Percentiles rank a stretch among this genome's conserved stretches.
These are phyloP conservation scores for Phytophthora sojae DNA, from an alignment of 352 stramenopile species.

Conservation along the genomic window DNA sequence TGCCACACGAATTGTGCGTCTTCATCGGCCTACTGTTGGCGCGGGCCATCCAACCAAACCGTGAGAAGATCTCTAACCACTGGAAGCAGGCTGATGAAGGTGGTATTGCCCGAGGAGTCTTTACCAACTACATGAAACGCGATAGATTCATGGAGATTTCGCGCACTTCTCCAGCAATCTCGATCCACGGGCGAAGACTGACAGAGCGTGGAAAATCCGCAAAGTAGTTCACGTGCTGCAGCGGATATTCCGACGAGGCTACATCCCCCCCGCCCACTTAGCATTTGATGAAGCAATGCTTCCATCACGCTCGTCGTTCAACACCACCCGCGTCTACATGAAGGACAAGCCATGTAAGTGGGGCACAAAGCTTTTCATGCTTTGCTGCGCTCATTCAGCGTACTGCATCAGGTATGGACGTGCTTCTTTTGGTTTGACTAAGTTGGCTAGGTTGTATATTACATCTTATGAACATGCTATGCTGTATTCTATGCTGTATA, in stretches of 20 bases:
- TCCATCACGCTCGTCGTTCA: neutral
- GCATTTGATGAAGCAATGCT: slow-evolving; percentile 14
- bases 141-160: slow-evolving; percentile 6
- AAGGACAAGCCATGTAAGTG: neutral
- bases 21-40: neutral
- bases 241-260: neutral
- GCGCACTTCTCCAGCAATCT: slow-evolving; percentile 10
- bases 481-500: neutral
- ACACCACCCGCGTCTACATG: neutral
- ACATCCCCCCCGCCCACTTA: neutral
- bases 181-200: neutral
- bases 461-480: neutral
- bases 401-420: neutral
- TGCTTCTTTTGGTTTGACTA: neutral
- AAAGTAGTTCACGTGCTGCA: slow-evolving; percentile 6
- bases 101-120: neutral
- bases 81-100: slow-evolving; percentile 4
- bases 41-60: slow-evolving; percentile 3
- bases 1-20: neutral
- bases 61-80: neutral
- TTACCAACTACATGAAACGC: neutral
- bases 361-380: neutral
- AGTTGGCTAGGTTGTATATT: neutral
- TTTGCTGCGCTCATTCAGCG: neutral
- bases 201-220: slow-evolving; percentile 4